Percentiles rank a stretch among this genome's conserved stretches.
phyloP scores from a whole-genome alignment of 2,329 filamentous ascomycete species.

The Magnaporthales sp. region DNA sequence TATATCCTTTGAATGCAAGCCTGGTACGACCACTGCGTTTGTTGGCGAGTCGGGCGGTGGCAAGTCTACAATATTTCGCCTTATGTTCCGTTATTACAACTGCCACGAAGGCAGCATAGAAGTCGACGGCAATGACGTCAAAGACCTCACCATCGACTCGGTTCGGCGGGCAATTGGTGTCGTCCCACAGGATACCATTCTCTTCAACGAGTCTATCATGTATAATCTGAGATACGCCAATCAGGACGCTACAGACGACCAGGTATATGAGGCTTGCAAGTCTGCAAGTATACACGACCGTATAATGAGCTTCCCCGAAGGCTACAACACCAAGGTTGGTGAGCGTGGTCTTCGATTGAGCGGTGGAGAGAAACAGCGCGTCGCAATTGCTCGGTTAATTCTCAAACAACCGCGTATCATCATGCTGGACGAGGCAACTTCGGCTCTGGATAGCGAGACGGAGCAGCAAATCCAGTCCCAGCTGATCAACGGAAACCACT shows the following conservation, averaged over 20 bases:
- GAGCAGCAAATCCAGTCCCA: slow-evolving; percentile 54
- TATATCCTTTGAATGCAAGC: slow-evolving; percentile 74
- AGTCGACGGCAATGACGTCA: slow-evolving; percentile 77
- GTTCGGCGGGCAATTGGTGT: slow-evolving; percentile 86
- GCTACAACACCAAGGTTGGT: slow-evolving; percentile 43
- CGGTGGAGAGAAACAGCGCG: slow-evolving; percentile 52
- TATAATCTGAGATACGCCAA: slow-evolving; percentile 47
- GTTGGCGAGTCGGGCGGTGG: slow-evolving; percentile 95
- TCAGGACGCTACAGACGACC: slow-evolving; percentile 35
- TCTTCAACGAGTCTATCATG: slow-evolving; percentile 46
- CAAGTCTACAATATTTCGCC: slow-evolving; percentile 91
- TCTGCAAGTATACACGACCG: slow-evolving; percentile 46
- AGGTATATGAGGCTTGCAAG: slow-evolving; percentile 41
- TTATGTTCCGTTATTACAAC: slow-evolving; percentile 97
- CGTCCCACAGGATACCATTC: slow-evolving; percentile 88
- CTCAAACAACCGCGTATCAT: slow-evolving; percentile 63
- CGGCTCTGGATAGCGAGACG: slow-evolving; percentile 55
- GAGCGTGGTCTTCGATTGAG: slow-evolving; percentile 45
- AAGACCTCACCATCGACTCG: slow-evolving; percentile 87
- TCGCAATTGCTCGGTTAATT: slow-evolving; percentile 55
- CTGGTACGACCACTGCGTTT: slow-evolving; percentile 89
- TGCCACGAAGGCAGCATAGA: slow-evolving; percentile 69
- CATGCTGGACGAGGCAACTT: slow-evolving; percentile 64
- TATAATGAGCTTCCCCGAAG: slow-evolving; percentile 42
- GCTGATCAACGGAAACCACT: slow-evolving; percentile 50